These are phyloP conservation scores for Dictyostelium firmibasis DNA, from an alignment of 78 protist genomes.

Conservation along the genomic window DNA sequence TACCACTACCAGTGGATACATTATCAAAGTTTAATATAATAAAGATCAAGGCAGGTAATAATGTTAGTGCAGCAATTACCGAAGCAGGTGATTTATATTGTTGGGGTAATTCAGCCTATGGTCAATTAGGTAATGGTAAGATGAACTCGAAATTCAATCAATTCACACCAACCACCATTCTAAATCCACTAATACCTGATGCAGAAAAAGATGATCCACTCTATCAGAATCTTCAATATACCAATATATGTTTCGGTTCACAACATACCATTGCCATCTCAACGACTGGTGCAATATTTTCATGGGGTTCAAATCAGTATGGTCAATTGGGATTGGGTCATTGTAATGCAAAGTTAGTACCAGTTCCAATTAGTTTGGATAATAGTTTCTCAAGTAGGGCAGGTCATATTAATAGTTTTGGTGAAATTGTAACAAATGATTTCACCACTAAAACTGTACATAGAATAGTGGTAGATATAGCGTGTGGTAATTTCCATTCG, in stretches of 20 bases:
- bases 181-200: slow-evolving; percentile 4
- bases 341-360: slow-evolving; percentile 28
- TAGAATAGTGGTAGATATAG: slow-evolving; percentile 15
- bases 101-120: slow-evolving; percentile 52
- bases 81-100: slow-evolving; percentile 38
- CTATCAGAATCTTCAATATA: slow-evolving; percentile 12
- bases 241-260: slow-evolving; percentile 30
- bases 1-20: slow-evolving; percentile 34
- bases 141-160: background rate
- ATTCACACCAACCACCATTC: background rate
- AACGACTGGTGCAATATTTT: slow-evolving; percentile 18
- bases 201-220: background rate
- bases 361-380: background rate
- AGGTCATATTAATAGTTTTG: background rate
- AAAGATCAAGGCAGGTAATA: slow-evolving; percentile 36
- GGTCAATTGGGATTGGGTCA: slow-evolving; percentile 68
- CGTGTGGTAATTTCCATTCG: slow-evolving; percentile 34
- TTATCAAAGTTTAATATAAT: background rate
- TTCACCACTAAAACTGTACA: background rate
- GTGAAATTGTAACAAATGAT: background rate
- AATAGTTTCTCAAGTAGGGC: background rate
- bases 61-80: slow-evolving; percentile 45
- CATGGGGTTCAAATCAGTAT: slow-evolving; percentile 46
- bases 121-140: slow-evolving; percentile 62
- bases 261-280: slow-evolving; percentile 56